These are phyloP conservation scores for Datura wrightii DNA, from an alignment of 257 asterid species.

Conservation along the genomic window DNA sequence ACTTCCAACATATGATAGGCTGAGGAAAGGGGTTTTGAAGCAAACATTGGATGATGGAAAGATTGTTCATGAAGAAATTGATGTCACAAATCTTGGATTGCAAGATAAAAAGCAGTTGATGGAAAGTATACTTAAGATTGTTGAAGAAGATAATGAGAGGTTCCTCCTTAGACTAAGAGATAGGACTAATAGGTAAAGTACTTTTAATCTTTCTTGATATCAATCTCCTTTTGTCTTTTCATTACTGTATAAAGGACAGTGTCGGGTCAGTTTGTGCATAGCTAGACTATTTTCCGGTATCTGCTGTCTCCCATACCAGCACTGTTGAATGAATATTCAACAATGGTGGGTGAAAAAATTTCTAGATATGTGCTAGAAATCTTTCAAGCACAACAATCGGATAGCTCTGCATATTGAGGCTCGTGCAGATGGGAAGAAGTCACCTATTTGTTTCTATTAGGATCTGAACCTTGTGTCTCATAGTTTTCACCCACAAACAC, in stretches of 20 bases:
- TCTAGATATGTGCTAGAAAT: too few species aligned
- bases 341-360: too few species aligned
- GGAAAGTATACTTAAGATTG: slow-evolving; percentile 72
- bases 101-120: slow-evolving; percentile 67
- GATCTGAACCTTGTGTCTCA: background rate
- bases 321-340: too few species aligned
- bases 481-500: background rate
- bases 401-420: background rate
- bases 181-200: slow-evolving; percentile 74
- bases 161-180: slow-evolving; percentile 78
- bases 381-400: background rate
- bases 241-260: background rate
- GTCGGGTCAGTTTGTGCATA: background rate
- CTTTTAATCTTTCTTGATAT: background rate
- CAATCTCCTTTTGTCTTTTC: background rate
- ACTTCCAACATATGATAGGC: slow-evolving; percentile 85
- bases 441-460: background rate
- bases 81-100: slow-evolving; percentile 63
- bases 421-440: background rate
- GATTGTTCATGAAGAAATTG: slow-evolving; percentile 65
- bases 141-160: slow-evolving; percentile 92
- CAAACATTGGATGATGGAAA: slow-evolving; percentile 77
- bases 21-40: slow-evolving; percentile 75
- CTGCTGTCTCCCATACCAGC: background rate
- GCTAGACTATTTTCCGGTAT: background rate